These are phyloP conservation scores for Blastomyces parvus DNA, from an alignment of 2,329 filamentous ascomycete genomes.

Conservation along the genomic window DNA sequence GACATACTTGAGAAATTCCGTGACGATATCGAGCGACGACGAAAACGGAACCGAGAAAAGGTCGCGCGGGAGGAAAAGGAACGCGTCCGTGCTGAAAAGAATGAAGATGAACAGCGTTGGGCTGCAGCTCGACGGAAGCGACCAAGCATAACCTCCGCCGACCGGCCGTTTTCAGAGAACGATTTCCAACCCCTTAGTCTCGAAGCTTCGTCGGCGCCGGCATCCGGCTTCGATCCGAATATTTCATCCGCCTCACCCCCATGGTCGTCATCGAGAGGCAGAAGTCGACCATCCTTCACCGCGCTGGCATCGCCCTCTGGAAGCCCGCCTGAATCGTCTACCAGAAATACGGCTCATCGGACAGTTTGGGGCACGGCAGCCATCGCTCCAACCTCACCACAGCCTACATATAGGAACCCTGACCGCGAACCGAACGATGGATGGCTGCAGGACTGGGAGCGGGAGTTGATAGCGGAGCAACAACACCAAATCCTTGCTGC, in stretches of 20 bases:
- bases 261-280: conserved; percentile 27
- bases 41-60: conserved; percentile 73
- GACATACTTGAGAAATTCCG: conserved; percentile 67
- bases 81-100: conserved; percentile 66
- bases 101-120: conserved; percentile 61
- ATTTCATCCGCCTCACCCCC: conserved; percentile 36
- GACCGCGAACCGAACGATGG: conserved; percentile 55
- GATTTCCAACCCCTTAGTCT: conserved; percentile 57
- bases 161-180: conserved; percentile 45
- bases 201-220: conserved; percentile 12
- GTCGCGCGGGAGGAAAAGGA: conserved; percentile 79
- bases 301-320: conserved; percentile 66
- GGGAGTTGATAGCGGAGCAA: conserved; percentile 46
- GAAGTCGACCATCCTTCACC: conserved; percentile 35
- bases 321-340: conserved; percentile 54
- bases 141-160: conserved; percentile 39
- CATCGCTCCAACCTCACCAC: conserved; percentile 50
- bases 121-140: conserved; percentile 57
- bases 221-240: conserved; percentile 22
- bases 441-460: conserved; percentile 78
- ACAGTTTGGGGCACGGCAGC: conserved; percentile 90
- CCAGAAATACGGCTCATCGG: conserved; percentile 27
- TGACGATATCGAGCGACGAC: conserved; percentile 64
- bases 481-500: conserved; percentile 15
- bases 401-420: conserved; percentile 36